Evolutionary conservation across 1,284 basidiomycete species (phyloP).

Genomic region (Fomitopsis pinicola): DNA sequence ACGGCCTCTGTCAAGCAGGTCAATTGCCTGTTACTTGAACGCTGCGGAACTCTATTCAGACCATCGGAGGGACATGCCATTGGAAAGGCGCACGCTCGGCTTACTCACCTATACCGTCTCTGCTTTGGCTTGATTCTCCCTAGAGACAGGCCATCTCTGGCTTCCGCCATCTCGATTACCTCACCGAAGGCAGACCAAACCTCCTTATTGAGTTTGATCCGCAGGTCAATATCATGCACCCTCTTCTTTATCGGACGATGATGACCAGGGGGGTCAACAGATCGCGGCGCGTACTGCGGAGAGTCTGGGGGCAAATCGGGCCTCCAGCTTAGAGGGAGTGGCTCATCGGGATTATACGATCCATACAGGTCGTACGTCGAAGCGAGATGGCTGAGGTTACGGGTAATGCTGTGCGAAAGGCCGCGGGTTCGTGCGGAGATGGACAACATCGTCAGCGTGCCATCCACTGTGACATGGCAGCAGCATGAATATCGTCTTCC

Average conservation of each 20-base stretch:
- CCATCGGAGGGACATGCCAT: background rate
- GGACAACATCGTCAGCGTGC: conserved; percentile 49
- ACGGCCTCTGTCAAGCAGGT: background rate
- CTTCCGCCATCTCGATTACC: conserved; percentile 49
- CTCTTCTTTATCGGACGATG: background rate
- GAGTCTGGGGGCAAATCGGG: conserved; percentile 28
- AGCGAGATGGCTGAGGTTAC: conserved; percentile 37
- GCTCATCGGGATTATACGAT: background rate
- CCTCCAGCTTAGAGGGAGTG: conserved; percentile 38
- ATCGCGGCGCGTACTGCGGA: conserved; percentile 10
- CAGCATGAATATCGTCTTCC: background rate
- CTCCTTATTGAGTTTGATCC: conserved; percentile 24
- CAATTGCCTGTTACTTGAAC: background rate
- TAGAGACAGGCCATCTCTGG: conserved; percentile 36
- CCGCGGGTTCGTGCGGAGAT: conserved; percentile 55
- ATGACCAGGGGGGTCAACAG: background rate
- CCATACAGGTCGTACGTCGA: conserved; percentile 15
- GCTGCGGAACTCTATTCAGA: background rate
- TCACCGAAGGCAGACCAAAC: conserved; percentile 39
- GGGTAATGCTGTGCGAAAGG: conserved; percentile 51
- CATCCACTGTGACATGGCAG: conserved; percentile 41
- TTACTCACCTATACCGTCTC: background rate
- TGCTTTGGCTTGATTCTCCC: conserved; percentile 29
- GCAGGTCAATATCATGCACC: background rate
- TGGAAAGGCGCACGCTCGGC: background rate